These are phyloP conservation scores for Alternaria viburni DNA, from an alignment of 2,329 filamentous ascomycete species.

Conservation along the genomic window DNA sequence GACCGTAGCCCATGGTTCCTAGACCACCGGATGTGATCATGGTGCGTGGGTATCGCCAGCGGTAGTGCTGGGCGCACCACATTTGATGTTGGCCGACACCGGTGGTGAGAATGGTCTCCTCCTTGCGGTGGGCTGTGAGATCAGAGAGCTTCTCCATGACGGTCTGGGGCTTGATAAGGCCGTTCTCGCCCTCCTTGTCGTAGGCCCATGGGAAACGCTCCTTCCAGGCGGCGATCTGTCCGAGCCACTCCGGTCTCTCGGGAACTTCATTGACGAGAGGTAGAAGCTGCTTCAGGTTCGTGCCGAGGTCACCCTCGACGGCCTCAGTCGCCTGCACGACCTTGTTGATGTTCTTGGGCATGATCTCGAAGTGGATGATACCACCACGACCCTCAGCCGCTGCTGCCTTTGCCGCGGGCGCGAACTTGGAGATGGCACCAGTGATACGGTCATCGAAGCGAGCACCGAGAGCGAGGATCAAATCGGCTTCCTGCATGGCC, in stretches of 20 bases:
- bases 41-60: constrained; percentile 87
- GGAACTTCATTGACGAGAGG: constrained; percentile 70
- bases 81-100: constrained; percentile 99
- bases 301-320: constrained; percentile 87
- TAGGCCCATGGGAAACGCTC: constrained; percentile 86
- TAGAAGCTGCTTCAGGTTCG: constrained; percentile 77
- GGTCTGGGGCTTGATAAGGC: constrained; percentile 91
- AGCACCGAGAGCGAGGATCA: constrained; percentile 91
- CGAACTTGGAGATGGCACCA: constrained; percentile 80
- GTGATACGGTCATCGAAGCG: constrained; percentile 98
- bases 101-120: constrained; percentile 86
- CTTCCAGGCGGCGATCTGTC: constrained; percentile 91
- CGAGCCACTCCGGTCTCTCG: constrained; percentile 84
- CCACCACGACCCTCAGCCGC: constrained; percentile 86
- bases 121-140: constrained; percentile 78
- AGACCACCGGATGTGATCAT: constrained; percentile 98
- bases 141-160: constrained; percentile 90
- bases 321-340: constrained; percentile 96
- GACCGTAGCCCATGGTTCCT: constrained; percentile 93
- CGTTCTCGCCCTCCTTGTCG: constrained; percentile 76
- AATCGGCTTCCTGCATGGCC: constrained; percentile 94
- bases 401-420: constrained; percentile 83
- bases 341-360: constrained; percentile 99
- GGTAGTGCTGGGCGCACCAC: constrained; percentile 97
- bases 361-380: constrained; percentile 96